Base-by-base conservation (phyloP, 2,329 filamentous ascomycete species). In the Dactylellina haptotyla region DNA sequence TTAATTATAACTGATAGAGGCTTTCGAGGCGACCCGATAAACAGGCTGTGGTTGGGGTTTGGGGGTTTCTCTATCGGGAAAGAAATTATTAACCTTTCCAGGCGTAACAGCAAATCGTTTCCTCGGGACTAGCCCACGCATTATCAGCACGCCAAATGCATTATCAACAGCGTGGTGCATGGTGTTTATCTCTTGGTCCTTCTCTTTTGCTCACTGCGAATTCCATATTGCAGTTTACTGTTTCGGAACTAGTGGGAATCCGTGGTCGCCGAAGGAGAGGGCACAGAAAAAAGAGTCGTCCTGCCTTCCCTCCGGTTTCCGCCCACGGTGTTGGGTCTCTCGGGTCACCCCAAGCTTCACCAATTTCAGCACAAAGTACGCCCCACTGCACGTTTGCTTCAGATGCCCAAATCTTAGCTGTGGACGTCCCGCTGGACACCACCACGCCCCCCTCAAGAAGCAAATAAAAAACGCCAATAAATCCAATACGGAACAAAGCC, bases 231-330 rank as follows among this genome's bases (percentile, higher is more conserved):
- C n/a, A 39, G 28, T 63, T 63, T 62, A 46, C 65, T 45, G n/a
- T 51, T 63, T 71, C 41, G 66, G 66, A 51, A 50, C 50, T 71
- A 63, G 66, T 53, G 26, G 32, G 50, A 58, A 23, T 26, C 8
- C 34, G 50, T 65, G 67, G 67, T 72, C 67, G 67, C 67, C 67
- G 67, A 72, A 61, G 51, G 37, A 32, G 28, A 26, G 5, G 28
- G 5, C 30, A 30, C 41, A 5, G n/a, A 16, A 26, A 50, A n/a
- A n/a, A n/a, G n/a, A n/a, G n/a, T n/a, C n/a, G n/a, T 37, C 62
- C 51, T 67, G 34, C 39, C 28, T 16, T 54, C 23, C 43, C 41
- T 25, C 20, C 41, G 6, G 25, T 61, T 61, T 43, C n/a, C 43
- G 26, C 57, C 57, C 45, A 56, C 28, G 32, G 32, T 54, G 32